These are phyloP conservation scores for Amylocystis lapponica DNA, from an alignment of 768 basidiomycete species.

Conservation along the genomic window DNA sequence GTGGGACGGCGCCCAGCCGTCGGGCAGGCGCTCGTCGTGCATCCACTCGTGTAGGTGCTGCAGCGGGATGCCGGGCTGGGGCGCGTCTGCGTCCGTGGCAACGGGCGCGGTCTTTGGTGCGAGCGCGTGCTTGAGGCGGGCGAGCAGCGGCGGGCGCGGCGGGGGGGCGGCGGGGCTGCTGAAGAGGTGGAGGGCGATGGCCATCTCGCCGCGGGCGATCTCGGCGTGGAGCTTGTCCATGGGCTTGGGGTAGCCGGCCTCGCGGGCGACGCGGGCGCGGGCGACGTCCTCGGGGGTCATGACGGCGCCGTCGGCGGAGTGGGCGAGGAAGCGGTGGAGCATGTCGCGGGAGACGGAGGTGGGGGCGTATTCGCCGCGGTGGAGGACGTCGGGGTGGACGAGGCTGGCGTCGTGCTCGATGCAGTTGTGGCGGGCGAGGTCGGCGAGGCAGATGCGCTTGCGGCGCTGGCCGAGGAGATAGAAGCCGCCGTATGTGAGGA, in stretches of 20 bases:
- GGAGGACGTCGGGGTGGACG: constrained; percentile 18
- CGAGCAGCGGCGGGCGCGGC: not conserved
- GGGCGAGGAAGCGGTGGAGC: constrained; percentile 11
- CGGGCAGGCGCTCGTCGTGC: constrained; percentile 44
- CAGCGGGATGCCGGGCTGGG: constrained; percentile 33
- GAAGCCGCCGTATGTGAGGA: constrained; percentile 17
- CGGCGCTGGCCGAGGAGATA: constrained; percentile 9
- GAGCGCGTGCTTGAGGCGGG: not conserved
- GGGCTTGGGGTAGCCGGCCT: constrained; percentile 32
- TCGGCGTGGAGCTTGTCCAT: constrained; percentile 46
- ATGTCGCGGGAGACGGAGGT: constrained; percentile 10
- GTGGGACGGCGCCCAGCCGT: constrained; percentile 28
- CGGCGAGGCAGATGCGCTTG: constrained; percentile 11
- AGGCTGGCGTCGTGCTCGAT: constrained; percentile 27
- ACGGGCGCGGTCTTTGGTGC: not conserved
- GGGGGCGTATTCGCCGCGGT: constrained; percentile 18
- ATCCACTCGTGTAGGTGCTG: constrained; percentile 48
- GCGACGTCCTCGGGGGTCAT: constrained; percentile 36
- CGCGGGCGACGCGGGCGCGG: constrained; percentile 45
- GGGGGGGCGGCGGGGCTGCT: constrained; percentile 21
- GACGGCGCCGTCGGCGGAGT: constrained; percentile 4
- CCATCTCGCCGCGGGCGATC: constrained; percentile 68
- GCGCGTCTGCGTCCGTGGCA: not conserved
- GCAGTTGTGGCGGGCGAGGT: constrained; percentile 21
- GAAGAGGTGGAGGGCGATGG: constrained; percentile 56